Evolutionary conservation across 2,329 filamentous ascomycete species (phyloP), one percentile per base, ranked within the genome.

Genomic region (Claviceps quebecensis): DNA sequence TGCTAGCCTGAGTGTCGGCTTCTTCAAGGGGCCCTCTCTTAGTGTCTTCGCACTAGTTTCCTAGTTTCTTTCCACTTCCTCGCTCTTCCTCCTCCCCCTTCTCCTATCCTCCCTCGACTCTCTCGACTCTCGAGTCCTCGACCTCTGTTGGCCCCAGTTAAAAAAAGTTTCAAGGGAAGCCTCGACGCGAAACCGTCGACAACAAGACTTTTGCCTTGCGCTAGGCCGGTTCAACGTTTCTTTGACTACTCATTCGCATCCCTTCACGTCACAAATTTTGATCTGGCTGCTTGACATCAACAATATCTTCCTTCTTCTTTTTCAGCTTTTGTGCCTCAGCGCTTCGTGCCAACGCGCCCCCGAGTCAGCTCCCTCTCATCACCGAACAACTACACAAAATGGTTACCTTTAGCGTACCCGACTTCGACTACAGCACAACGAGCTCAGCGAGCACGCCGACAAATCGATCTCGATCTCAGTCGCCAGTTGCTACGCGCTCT

Each of bases 401-500:
- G 67, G 67, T 69, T 36, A 69, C 67, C 23, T 69, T 69, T 54
- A 60, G 67, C 48, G 57, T 69, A 26, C 67, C 67, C 36, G 64
- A 61, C 9, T 34, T 34, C 57, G 67, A 69, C 47, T 61, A 56
- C 45, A 61, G 67, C 53, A 59, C 55, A 58, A 60, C 60, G 26
- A 59, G 29, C 56, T 57, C 53, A 50, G 63, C 60, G 50, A 60
- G 61, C 60, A 71, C 69, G 23, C 69, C 69, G 41, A 62, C 29
- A 4, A 34, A 34, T 34, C 29, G 61, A 49, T 60, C 69, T 51
- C 68, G 68, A 48, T 65, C 70, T 50, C 65, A 64, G 49, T 62
- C 72, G 50, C 67, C 69, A 29, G 72, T 72, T 56, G 68, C 70
- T 53, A 72, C 68, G 60, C 70, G 70, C 57, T 60, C 61, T 55